Evolutionary conservation across 208 protist genomes (phyloP).

Genomic region (Trypanosoma vivax): DNA sequence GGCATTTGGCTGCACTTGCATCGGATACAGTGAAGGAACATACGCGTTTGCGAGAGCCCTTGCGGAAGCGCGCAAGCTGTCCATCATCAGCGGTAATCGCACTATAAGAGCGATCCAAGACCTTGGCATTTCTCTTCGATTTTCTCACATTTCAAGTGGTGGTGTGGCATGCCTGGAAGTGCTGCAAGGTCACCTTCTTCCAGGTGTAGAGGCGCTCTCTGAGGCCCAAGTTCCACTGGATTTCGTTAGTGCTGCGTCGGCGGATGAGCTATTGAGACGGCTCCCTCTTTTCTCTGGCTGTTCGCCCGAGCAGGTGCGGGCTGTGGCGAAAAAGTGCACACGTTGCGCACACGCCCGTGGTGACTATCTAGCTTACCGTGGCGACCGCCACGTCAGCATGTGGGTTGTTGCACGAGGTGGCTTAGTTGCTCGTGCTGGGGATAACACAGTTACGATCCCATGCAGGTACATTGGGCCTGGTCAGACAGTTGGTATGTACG

Average conservation of each 20-base stretch:
- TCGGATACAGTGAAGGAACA: constrained; percentile 86
- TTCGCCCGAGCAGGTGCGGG: constrained; percentile 60
- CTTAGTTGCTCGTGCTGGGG: constrained; percentile 42
- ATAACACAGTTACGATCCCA: constrained; percentile 44
- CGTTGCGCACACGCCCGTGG: constrained; percentile 52
- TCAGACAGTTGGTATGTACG: constrained; percentile 74
- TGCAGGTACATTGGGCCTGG: constrained; percentile 48
- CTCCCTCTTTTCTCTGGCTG: constrained; percentile 73
- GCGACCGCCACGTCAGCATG: constrained; percentile 55
- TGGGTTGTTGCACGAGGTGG: constrained; percentile 60
- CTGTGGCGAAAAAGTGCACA: constrained; percentile 50
- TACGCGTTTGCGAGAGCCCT: constrained; percentile 49
- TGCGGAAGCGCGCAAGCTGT: constrained; percentile 35
- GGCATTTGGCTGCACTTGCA: constrained; percentile 86
- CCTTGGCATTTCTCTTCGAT: constrained; percentile 29
- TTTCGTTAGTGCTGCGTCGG: constrained; percentile 28
- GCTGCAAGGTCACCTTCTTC: constrained; percentile 92
- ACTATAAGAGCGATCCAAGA: constrained; percentile 32
- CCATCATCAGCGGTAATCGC: constrained; percentile 56
- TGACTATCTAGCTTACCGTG: constrained; percentile 61
- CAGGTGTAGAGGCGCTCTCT: constrained; percentile 82
- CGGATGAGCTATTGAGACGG: constrained; percentile 55
- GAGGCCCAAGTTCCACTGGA: constrained; percentile 37
- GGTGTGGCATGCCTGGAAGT: constrained; percentile 96
- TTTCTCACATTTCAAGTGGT: constrained; percentile 96